A percentile compares a stretch with the other conserved stretches of the same genome.
Evolutionary conservation across 495 filamentous ascomycete genomes (phyloP).

Genomic region (Podospora pseudoanserina): DNA sequence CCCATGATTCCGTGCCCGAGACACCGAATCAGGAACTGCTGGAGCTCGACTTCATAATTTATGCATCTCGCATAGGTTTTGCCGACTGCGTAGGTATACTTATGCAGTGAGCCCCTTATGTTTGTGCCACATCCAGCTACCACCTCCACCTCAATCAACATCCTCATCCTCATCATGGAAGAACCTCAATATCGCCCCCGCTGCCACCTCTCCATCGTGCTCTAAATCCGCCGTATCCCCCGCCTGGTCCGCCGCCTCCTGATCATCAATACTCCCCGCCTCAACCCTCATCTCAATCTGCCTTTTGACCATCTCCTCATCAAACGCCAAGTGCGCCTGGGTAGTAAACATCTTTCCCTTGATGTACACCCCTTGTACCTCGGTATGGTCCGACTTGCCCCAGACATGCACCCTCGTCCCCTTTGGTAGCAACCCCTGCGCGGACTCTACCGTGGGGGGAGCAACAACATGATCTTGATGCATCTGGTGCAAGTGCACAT

Average conservation of each 20-base stretch:
- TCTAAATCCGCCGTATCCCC: slow-evolving; percentile 30
- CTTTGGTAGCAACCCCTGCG: slow-evolving; percentile 52
- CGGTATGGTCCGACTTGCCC: slow-evolving; percentile 44
- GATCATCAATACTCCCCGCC: slow-evolving; percentile 55
- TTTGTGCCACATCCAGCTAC: not conserved
- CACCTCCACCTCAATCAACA: slow-evolving; percentile 7
- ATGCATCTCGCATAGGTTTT: not conserved
- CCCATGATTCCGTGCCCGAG: not conserved
- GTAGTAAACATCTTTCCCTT: slow-evolving; percentile 63
- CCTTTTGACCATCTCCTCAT: slow-evolving; percentile 62
- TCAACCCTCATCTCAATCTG: slow-evolving; percentile 57
- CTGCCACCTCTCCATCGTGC: slow-evolving; percentile 32
- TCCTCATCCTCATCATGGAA: slow-evolving; percentile 36
- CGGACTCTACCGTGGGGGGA: slow-evolving; percentile 25
- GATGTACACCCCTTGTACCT: slow-evolving; percentile 71
- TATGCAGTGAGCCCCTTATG: no score
- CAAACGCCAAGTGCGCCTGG: slow-evolving; percentile 86
- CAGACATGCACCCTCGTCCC: slow-evolving; percentile 29
- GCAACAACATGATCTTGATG: slow-evolving; percentile 72
- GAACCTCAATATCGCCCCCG: slow-evolving; percentile 35
- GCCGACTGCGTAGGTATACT: no score
- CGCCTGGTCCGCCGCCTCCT: slow-evolving; percentile 31
- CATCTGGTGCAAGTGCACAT: slow-evolving; percentile 67
- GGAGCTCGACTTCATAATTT: not conserved
- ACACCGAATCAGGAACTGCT: not conserved